Evolutionary conservation across 2,329 filamentous ascomycete species (phyloP), one percentile per base, ranked within the genome.

Genomic region (Coniella vitis): DNA sequence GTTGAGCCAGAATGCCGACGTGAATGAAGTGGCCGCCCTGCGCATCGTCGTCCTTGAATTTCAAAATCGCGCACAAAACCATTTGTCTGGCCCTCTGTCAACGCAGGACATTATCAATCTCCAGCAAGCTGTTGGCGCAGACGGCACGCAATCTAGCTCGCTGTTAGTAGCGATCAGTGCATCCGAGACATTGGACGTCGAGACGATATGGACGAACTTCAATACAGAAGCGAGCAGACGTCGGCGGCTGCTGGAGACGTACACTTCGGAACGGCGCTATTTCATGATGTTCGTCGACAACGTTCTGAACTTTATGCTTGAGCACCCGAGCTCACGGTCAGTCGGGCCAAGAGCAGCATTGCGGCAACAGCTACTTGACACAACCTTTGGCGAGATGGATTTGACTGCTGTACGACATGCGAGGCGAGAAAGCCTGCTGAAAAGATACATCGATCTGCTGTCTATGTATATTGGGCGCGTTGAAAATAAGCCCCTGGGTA

Each of bases 1-100:
- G 90, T 72, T 98, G 54, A 90, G 88, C 66, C 81, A 85, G 59
- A 81, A 84, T 60, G 81, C 83, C 44, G 75, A 79, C 38, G 81
- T 96, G 56, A 89, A 93, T 64, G 83, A 96, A 64, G 72, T 93
- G 38, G 80, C 84, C 12, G 90, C 91, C 21, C 72, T 98, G 59
- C 81, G 93, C 52, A 74, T 95, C 38, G 84, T 84, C 3, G 71
- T 94, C 7, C 69, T 93, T 39, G 93, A 97, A 73, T 87, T 86
- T 74, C 91, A 97, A 67, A 79, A 78, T 55, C 81, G 89, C 32
- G 73, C 89, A n/a, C 74, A 80, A n/a, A 74, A 75, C 39, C 83
- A 90, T 58, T 76, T 96, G 1, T 73, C 82, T 37, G 78, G 78
- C 13, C 80, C 82, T 1, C 79, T 91, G 49, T 89, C 87, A 0